Base-by-base conservation (phyloP, 208 protist genomes). In the Borovskyia barvae region DNA sequence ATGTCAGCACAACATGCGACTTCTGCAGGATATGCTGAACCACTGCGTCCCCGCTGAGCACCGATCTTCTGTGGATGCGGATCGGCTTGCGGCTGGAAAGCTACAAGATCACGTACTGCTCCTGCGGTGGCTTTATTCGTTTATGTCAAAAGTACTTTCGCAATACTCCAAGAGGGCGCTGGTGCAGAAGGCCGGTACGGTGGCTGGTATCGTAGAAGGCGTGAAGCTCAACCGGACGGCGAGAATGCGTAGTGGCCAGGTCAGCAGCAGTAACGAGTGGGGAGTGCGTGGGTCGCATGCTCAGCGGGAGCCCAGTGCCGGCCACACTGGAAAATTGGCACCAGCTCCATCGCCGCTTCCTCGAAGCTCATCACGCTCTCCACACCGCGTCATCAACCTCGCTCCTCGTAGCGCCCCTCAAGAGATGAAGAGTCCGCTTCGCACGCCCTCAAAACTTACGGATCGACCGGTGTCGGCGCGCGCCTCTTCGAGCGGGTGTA, bases 61-160 rank as follows among this genome's bases (percentile, higher is more conserved):
- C 63, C 60, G 61, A 1, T 60, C 71, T 17, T 68, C 78, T 26
- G 72, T 85, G 15, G 70, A 94, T 29, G 64, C 79, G 1, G 56
- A 61, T 19, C 82, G 88, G n/a, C 61, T 94, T 14, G 79, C 81
- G 0, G 14, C 60, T 5, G 88, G 88, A 9, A 92, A 89, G 57
- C 66, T 94, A 22, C 88, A 94, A 51, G 88, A 94, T 28, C 88
- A 94, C 62, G 55, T 94, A 19, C 28, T 63, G 30, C 63, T 92
- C 22, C 72, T 94, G 8, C 82, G 85, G 40, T 92, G 88, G 85
- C 62, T 91, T 53, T 82, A 83, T 54, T 41, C 71, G 22, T 91
- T 92, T 60, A 87, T 94, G 75, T 67, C 62, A 0, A 94, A 83
- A 42, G 68, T 90, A 29, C 52, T 94, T 9, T 67, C 66, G 1